A percentile compares a stretch with the other conserved stretches of the same genome.
Evolutionary conservation across 495 filamentous ascomycete genomes (phyloP).

Genomic region (Aspergillus sparsus): DNA sequence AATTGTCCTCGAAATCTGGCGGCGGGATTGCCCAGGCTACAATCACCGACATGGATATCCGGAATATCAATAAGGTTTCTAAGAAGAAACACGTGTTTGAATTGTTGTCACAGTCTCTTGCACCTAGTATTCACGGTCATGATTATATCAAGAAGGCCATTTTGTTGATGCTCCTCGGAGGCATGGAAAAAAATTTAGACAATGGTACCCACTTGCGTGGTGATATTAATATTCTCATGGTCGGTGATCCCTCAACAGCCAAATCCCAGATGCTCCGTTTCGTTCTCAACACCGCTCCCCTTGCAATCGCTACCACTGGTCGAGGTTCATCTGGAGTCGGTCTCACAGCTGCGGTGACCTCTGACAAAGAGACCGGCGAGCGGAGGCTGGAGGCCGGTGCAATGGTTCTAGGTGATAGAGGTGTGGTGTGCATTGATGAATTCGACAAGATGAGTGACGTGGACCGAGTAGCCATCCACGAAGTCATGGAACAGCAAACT

Average conservation of each 20-base stretch:
- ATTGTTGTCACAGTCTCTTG: conserved; percentile 89
- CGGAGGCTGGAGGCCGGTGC: conserved; percentile 93
- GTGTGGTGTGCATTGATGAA: conserved; percentile 98
- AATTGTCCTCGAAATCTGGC: conserved; percentile 93
- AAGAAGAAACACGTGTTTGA: conserved; percentile 97
- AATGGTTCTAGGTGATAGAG: conserved; percentile 97
- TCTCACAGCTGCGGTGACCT: conserved; percentile 95
- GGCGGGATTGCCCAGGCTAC: conserved; percentile 89
- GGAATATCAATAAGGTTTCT: conserved; percentile 96
- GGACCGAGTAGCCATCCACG: conserved; percentile 97
- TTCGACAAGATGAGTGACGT: conserved; percentile 99
- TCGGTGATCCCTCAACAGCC: conserved; percentile 96
- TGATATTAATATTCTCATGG: conserved; percentile 99
- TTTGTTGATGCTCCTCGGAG: conserved; percentile 93
- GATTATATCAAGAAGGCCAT: conserved; percentile 99
- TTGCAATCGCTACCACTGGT: conserved; percentile 97
- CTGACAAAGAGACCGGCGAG: conserved; percentile 97
- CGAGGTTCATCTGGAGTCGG: conserved; percentile 96
- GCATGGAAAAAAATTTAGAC: conserved; percentile 98
- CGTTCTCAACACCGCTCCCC: conserved; percentile 93
- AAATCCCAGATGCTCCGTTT: conserved; percentile 98
- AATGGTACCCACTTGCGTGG: conserved; percentile 97
- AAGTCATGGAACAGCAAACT: conserved; percentile 99
- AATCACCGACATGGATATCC: conserved; percentile 96
- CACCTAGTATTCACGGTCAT: conserved; percentile 97